A percentile compares a stretch with the other conserved stretches of the same genome.
These are phyloP conservation scores for Pythium biforme DNA, from an alignment of 352 stramenopile genomes.

Conservation along the genomic window DNA sequence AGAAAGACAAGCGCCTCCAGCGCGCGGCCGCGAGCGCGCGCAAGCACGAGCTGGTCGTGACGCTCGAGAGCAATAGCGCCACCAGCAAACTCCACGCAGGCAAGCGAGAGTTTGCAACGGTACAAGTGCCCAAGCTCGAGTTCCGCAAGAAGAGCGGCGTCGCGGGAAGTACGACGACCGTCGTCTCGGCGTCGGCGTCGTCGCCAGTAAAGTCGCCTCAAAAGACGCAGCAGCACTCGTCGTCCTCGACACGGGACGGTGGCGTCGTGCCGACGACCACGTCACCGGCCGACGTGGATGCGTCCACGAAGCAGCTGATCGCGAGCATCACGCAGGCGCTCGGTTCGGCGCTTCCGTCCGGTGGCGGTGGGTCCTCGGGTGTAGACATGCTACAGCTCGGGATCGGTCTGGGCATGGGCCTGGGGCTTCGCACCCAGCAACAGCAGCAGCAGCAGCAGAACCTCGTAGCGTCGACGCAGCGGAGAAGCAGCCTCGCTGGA, in stretches of 20 bases:
- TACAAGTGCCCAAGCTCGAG: constrained; percentile 54
- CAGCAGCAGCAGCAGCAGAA: constrained; percentile 31
- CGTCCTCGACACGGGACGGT: neutral
- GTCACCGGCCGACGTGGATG: constrained; percentile 27
- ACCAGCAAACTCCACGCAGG: neutral
- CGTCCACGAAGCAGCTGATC: constrained; percentile 67
- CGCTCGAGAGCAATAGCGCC: constrained; percentile 21
- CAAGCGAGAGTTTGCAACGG: constrained; percentile 32
- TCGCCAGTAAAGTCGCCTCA: constrained; percentile 11
- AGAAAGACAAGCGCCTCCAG: constrained; percentile 55
- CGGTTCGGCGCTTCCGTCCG: constrained; percentile 39
- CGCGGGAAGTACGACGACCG: neutral
- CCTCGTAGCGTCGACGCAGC: neutral
- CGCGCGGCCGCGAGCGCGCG: constrained; percentile 55
- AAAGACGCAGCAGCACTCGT: neutral
- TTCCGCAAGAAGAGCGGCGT: constrained; percentile 31
- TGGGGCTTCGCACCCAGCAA: constrained; percentile 75
- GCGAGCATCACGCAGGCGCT: constrained; percentile 75
- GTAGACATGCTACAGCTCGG: constrained; percentile 78
- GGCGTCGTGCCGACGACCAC: too few relatives aligned
- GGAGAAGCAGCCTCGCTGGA: neutral
- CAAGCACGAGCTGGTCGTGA: constrained; percentile 57
- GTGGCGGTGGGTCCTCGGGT: constrained; percentile 17
- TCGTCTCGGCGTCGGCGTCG: neutral
- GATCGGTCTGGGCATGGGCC: constrained; percentile 88